Evolutionary conservation across 768 basidiomycete species (phyloP).

Genomic region (Phaeotremella skinneri): DNA sequence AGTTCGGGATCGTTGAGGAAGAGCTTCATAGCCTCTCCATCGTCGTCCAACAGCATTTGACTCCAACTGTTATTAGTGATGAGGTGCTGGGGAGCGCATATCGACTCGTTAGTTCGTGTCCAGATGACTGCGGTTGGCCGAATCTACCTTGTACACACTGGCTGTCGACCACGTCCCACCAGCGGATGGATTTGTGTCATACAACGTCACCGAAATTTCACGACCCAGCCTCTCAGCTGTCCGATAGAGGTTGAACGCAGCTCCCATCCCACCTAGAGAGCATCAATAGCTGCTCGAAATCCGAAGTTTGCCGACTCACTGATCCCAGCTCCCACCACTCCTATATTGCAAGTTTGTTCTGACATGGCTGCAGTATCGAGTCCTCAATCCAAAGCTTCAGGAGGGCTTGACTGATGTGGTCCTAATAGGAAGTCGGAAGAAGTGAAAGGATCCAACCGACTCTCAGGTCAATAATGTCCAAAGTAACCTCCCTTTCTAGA

Average conservation of each 20-base stretch:
- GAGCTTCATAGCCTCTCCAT: background rate
- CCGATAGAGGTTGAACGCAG: slow-evolving; percentile 7
- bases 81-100: slow-evolving; percentile 2
- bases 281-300: background rate
- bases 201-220: slow-evolving; percentile 3
- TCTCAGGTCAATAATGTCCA: no score
- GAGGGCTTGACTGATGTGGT: no score
- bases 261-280: slow-evolving; percentile 6
- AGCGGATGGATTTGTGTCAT: slow-evolving; percentile 7
- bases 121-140: no score
- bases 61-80: slow-evolving; percentile 15
- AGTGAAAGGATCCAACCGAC: no score
- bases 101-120: background rate
- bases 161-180: slow-evolving; percentile 15
- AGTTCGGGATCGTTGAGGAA: background rate
- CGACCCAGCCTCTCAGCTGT: slow-evolving; percentile 5
- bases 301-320: slow-evolving; percentile 1
- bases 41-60: slow-evolving; percentile 14
- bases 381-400: no score
- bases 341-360: no score
- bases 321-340: slow-evolving; percentile 4
- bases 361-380: no score
- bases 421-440: no score
- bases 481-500: no score
- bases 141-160: background rate